Conservation (phyloP, 2,329 filamentous ascomycete species). For the Ophiostoma sp. region DNA sequence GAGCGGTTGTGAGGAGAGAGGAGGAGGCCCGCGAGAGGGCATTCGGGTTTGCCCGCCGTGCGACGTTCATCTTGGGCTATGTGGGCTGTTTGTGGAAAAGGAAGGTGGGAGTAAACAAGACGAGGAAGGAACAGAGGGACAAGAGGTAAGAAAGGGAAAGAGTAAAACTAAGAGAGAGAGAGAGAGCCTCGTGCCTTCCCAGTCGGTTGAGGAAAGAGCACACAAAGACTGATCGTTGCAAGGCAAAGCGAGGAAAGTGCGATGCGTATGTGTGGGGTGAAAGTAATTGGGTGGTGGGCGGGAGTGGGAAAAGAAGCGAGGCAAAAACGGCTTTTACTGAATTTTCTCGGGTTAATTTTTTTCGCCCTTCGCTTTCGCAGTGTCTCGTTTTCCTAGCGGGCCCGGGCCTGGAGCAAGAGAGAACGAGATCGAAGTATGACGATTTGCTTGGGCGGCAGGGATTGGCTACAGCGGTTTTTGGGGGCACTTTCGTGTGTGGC, state of each 20-base stretch:
- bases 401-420: conserved; percentile 3
- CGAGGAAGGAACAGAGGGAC: neutral
- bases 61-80: conserved; percentile 44
- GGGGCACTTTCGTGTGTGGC: neutral
- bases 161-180: neutral
- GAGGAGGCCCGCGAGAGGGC: conserved; percentile 45
- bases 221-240: neutral
- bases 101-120: neutral
- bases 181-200: conserved; percentile 24
- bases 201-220: conserved; percentile 4
- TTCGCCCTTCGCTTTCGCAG: neutral
- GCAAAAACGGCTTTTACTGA: conserved; percentile 19
- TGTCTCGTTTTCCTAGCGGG: conserved; percentile 2
- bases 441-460: conserved; percentile 21
- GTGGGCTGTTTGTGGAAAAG: conserved; percentile 22
- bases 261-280: conserved; percentile 11
- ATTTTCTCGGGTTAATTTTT: conserved; percentile 28
- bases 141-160: conserved; percentile 30
- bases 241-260: conserved; percentile 5
- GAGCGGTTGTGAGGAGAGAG: conserved; percentile 40
- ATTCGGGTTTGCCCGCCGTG: conserved; percentile 48
- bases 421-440: conserved; percentile 24
- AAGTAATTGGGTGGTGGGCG: neutral
- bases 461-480: conserved; percentile 22
- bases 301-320: conserved; percentile 18